A percentile compares a stretch with the other conserved stretches of the same genome.
phyloP scores from a whole-genome alignment of 306 rosid genomes.

The Carpinus viminea region DNA sequence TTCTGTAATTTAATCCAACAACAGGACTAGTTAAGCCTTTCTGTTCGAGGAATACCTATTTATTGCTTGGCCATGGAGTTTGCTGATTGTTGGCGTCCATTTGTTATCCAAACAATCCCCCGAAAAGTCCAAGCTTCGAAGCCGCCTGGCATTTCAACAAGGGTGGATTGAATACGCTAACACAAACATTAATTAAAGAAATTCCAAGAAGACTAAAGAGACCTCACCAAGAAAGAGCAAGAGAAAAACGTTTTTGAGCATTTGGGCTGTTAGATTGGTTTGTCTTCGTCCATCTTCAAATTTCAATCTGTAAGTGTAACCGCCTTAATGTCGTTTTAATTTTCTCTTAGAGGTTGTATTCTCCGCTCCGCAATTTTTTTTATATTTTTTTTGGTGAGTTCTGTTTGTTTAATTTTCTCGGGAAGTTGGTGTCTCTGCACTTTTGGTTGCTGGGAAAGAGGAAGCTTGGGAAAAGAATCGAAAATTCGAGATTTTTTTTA shows the following conservation, averaged over 20 bases:
- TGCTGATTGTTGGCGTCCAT: slow-evolving; percentile 3
- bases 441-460: slow-evolving; percentile 4
- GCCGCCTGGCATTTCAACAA: slow-evolving; percentile 26
- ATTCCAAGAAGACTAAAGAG: slow-evolving; percentile 1
- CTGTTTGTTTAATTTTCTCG: not conserved
- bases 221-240: not conserved
- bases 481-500: not conserved
- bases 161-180: slow-evolving; percentile 22
- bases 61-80: slow-evolving; percentile 26
- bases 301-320: slow-evolving; percentile 42
- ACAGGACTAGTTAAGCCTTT: slow-evolving; percentile 22
- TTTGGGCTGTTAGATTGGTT: slow-evolving; percentile 37
- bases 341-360: slow-evolving; percentile 2
- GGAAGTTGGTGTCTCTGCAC: slow-evolving; percentile 5
- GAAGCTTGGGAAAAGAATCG: not conserved
- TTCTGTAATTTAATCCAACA: slow-evolving; percentile 29
- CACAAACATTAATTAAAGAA: not conserved
- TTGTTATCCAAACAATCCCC: slow-evolving; percentile 33
- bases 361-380: slow-evolving; percentile 14
- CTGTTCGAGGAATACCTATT: slow-evolving; percentile 38
- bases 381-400: not conserved
- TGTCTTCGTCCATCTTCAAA: not conserved
- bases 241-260: slow-evolving; percentile 17
- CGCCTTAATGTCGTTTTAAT: slow-evolving; percentile 8
- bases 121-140: slow-evolving; percentile 34